Percentiles rank a stretch among this genome's conserved stretches.
phyloP scores from a whole-genome alignment of 1,284 basidiomycete genomes.

The Cryptococcus deneoformans region DNA sequence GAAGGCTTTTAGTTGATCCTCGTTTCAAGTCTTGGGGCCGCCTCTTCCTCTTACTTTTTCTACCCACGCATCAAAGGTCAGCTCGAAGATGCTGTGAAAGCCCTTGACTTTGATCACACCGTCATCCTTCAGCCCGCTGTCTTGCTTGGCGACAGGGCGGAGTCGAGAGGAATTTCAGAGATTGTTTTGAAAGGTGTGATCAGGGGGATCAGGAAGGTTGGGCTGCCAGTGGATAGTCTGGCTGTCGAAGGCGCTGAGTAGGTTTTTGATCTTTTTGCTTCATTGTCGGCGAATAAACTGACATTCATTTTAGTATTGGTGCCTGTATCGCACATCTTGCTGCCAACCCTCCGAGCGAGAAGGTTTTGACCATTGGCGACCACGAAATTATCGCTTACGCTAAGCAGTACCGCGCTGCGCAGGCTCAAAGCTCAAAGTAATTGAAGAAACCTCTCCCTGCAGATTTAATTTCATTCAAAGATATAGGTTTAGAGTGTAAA shows the following conservation, averaged over 20 bases:
- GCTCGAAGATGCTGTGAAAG: slow-evolving; percentile 40
- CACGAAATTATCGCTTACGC: slow-evolving; percentile 29
- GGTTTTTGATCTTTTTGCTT: slow-evolving; percentile 4
- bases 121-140: slow-evolving; percentile 43
- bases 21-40: slow-evolving; percentile 33
- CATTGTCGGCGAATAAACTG: neutral
- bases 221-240: slow-evolving; percentile 17
- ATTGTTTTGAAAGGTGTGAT: slow-evolving; percentile 12
- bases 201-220: slow-evolving; percentile 16
- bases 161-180: slow-evolving; percentile 16
- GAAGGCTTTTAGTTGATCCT: slow-evolving; percentile 32
- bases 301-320: slow-evolving; percentile 25
- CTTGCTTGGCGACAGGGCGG: slow-evolving; percentile 32
- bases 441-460: neutral
- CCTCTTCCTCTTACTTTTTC: slow-evolving; percentile 21
- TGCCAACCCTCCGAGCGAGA: slow-evolving; percentile 27
- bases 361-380: slow-evolving; percentile 22
- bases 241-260: slow-evolving; percentile 29
- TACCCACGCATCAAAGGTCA: slow-evolving; percentile 44
- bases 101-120: slow-evolving; percentile 31
- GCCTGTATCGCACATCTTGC: slow-evolving; percentile 39
- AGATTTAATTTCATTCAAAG: neutral
- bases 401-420: slow-evolving; percentile 16
- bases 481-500: neutral
- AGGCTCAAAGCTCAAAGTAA: slow-evolving; percentile 2